A percentile compares a stretch with the other conserved stretches of the same genome.
Conservation (phyloP, 768 basidiomycete species). For the Harrya chromipes region DNA sequence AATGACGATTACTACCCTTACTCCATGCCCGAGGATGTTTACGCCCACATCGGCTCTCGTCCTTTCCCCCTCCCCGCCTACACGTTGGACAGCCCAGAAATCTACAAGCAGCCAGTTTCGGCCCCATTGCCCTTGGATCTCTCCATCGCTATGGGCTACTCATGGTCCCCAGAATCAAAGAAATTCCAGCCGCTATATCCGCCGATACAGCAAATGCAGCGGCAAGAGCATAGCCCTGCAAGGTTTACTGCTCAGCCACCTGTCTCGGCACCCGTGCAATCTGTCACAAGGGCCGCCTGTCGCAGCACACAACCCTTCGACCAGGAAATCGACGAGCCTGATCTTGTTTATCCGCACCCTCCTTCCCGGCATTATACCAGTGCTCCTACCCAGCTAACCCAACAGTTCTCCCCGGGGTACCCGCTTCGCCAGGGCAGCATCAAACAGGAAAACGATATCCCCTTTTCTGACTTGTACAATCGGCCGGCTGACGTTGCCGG, state of each 20-base stretch:
- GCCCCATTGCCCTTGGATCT: constrained; percentile 32
- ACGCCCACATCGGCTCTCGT: constrained; percentile 21
- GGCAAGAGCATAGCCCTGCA: constrained; percentile 21
- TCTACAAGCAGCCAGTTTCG: constrained; percentile 33
- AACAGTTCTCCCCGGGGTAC: constrained; percentile 23
- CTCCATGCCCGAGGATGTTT: constrained; percentile 26
- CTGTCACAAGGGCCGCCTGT: constrained; percentile 14
- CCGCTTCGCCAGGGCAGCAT: constrained; percentile 20
- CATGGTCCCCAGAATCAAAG: constrained; percentile 31
- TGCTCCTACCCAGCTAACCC: constrained; percentile 17
- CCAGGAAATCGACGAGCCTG: constrained; percentile 26
- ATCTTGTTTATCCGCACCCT: constrained; percentile 23
- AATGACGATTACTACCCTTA: constrained; percentile 31
- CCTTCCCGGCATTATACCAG: constrained; percentile 24
- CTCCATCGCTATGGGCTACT: constrained; percentile 32
- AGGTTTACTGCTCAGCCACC: constrained; percentile 19
- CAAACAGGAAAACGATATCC: constrained; percentile 29
- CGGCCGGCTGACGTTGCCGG: constrained; percentile 22
- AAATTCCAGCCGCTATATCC: constrained; percentile 37
- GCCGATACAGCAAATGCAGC: constrained; percentile 29
- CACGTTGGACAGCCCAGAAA: constrained; percentile 20
- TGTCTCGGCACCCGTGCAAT: constrained; percentile 7
- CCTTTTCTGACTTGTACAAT: constrained; percentile 26
- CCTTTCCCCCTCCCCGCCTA: constrained; percentile 24
- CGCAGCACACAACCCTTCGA: constrained; percentile 19